These are phyloP conservation scores for Xerocomus spinulosus DNA, from an alignment of 768 basidiomycete genomes.

Conservation along the genomic window DNA sequence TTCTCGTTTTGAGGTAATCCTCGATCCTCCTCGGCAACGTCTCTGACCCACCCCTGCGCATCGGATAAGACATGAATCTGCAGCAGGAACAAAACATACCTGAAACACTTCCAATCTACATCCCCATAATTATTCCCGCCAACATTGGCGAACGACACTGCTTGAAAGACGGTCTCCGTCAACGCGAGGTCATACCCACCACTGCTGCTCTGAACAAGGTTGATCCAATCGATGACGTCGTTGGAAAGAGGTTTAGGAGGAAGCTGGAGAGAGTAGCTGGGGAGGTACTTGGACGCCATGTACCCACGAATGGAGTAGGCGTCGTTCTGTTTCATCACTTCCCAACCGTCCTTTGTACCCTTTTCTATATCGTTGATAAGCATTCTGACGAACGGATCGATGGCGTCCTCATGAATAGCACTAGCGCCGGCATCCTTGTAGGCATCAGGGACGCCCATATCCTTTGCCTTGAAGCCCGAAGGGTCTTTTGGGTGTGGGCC, in stretches of 20 bases:
- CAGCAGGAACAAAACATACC: constrained; percentile 18
- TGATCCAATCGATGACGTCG: constrained; percentile 28
- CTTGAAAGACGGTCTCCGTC: constrained; percentile 32
- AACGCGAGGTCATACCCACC: constrained; percentile 34
- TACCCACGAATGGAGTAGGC: constrained; percentile 28
- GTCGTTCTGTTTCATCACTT: constrained; percentile 26
- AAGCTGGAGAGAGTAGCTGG: constrained; percentile 16
- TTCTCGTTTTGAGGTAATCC: constrained; percentile 6
- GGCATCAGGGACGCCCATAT: neutral
- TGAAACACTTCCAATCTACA: constrained; percentile 28
- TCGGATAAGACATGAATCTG: neutral
- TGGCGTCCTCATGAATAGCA: neutral
- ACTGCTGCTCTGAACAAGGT: constrained; percentile 30
- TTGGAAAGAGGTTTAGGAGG: constrained; percentile 16
- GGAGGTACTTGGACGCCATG: constrained; percentile 22
- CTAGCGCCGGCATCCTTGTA: neutral
- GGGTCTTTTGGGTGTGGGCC: neutral
- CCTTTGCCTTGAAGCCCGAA: neutral
- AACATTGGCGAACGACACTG: constrained; percentile 21
- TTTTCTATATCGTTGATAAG: constrained; percentile 20
- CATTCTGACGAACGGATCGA: neutral
- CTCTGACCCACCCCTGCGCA: constrained; percentile 21
- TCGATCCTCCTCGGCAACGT: constrained; percentile 23
- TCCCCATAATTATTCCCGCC: constrained; percentile 3
- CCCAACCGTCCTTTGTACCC: constrained; percentile 19